phyloP scores from a whole-genome alignment of 208 protist genomes.

The Leishmania gerbilli region DNA sequence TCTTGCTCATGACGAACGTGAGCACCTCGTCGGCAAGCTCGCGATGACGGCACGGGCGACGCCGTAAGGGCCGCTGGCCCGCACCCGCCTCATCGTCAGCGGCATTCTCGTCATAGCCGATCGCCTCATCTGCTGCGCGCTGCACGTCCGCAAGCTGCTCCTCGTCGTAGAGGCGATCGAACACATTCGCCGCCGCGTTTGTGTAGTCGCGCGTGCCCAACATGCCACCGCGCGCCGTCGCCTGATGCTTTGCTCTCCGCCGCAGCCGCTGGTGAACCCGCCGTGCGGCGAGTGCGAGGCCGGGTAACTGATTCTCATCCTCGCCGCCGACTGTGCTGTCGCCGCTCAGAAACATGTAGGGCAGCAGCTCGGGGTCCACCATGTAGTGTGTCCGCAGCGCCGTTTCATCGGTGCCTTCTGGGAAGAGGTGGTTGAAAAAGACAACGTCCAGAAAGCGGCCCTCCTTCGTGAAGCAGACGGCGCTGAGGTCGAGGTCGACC shows the following conservation, averaged over 20 bases:
- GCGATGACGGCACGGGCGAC: slow-evolving; percentile 21
- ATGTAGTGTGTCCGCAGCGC: slow-evolving; percentile 40
- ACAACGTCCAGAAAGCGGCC: slow-evolving; percentile 79
- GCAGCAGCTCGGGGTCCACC: slow-evolving; percentile 56
- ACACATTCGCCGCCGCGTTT: slow-evolving; percentile 46
- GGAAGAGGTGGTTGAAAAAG: slow-evolving; percentile 87
- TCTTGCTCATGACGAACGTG: slow-evolving; percentile 78
- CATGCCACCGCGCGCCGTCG: neutral
- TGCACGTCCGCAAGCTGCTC: slow-evolving; percentile 66
- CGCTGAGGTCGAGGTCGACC: slow-evolving; percentile 81
- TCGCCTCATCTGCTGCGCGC: slow-evolving; percentile 37
- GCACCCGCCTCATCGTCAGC: slow-evolving; percentile 20
- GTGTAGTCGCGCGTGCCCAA: slow-evolving; percentile 33
- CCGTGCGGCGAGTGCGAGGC: slow-evolving; percentile 51
- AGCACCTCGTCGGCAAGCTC: slow-evolving; percentile 76
- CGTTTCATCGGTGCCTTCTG: slow-evolving; percentile 53
- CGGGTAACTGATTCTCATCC: slow-evolving; percentile 75
- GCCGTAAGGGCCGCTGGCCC: slow-evolving; percentile 6
- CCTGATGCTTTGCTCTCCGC: neutral
- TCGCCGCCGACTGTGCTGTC: slow-evolving; percentile 83
- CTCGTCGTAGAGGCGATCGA: slow-evolving; percentile 73
- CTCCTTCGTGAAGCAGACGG: slow-evolving; percentile 75
- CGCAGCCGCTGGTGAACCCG: slow-evolving; percentile 34
- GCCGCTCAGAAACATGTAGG: slow-evolving; percentile 85
- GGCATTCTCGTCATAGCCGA: slow-evolving; percentile 31